Percentiles rank a stretch among this genome's conserved stretches.
Conservation (phyloP, 345 rosid species). For the Arabis alpina region DNA sequence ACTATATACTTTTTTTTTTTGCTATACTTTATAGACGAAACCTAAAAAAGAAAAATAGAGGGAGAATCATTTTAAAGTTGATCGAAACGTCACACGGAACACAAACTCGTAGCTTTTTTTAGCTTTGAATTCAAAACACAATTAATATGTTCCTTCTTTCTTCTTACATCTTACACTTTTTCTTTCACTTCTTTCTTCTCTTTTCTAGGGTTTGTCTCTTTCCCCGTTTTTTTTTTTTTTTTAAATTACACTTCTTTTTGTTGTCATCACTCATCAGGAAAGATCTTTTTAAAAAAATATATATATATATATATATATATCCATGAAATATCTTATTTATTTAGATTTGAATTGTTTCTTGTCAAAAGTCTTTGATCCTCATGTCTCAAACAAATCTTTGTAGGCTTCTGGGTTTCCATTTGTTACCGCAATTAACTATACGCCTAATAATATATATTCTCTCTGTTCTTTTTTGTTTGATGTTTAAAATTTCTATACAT, state of each 20-base stretch:
- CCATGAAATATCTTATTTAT: background rate
- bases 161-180: slow-evolving; percentile 20
- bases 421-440: too few relatives aligned
- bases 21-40: background rate
- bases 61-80: background rate
- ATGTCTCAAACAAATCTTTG: slow-evolving; percentile 10
- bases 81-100: slow-evolving; percentile 24
- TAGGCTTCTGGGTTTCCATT: background rate
- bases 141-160: slow-evolving; percentile 34
- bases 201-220: slow-evolving; percentile 19
- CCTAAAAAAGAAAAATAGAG: background rate
- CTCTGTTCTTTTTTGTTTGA: too few relatives aligned
- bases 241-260: background rate
- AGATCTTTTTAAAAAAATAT: too few relatives aligned
- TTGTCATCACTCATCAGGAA: background rate
- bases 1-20: too few relatives aligned
- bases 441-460: too few relatives aligned
- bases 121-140: slow-evolving; percentile 31
- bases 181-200: slow-evolving; percentile 17
- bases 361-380: slow-evolving; percentile 11
- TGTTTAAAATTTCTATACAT: too few relatives aligned
- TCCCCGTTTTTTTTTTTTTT: background rate
- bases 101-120: slow-evolving; percentile 7
- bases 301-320: too few relatives aligned
- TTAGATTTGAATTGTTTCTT: background rate